Evolutionary conservation across 495 filamentous ascomycete species (phyloP).

Genomic region (Aspergillus asperescens): DNA sequence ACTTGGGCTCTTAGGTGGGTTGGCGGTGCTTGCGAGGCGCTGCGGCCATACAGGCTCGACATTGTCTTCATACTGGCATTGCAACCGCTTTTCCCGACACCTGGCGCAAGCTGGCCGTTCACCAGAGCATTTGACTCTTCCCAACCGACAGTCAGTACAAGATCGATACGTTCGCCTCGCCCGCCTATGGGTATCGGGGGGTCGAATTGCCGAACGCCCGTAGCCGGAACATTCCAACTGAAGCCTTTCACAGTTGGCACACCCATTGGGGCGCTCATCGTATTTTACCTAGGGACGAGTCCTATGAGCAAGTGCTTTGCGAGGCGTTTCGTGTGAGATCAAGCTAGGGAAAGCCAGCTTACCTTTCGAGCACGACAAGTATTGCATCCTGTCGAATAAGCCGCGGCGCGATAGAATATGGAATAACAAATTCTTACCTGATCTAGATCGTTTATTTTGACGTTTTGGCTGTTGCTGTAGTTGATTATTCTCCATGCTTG

Average conservation of each 20-base stretch:
- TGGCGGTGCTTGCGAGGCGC: neutral
- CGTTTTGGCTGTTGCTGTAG: neutral
- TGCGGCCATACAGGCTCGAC: conserved; percentile 27
- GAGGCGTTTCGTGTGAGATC: neutral
- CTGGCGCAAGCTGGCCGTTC: conserved; percentile 29
- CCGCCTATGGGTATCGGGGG: neutral
- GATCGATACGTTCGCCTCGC: conserved; percentile 31
- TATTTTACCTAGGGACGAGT: conserved; percentile 26
- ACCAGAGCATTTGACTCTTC: conserved; percentile 34
- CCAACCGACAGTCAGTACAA: conserved; percentile 28
- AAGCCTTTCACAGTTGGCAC: conserved; percentile 26
- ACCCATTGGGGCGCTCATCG: conserved; percentile 25
- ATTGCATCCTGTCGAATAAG: conserved; percentile 3
- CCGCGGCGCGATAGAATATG: neutral
- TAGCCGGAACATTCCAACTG: conserved; percentile 20
- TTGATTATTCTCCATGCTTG: neutral
- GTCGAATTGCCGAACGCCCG: neutral
- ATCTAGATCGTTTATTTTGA: neutral
- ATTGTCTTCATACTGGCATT: conserved; percentile 29
- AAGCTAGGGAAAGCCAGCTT: neutral
- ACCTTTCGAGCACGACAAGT: conserved; percentile 11
- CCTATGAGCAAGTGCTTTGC: neutral
- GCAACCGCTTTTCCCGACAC: conserved; percentile 21
- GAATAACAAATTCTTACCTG: neutral
- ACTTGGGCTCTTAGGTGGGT: conserved; percentile 1